Evolutionary conservation across 257 asterid species (phyloP).

Genomic region (Verbena officinalis): DNA sequence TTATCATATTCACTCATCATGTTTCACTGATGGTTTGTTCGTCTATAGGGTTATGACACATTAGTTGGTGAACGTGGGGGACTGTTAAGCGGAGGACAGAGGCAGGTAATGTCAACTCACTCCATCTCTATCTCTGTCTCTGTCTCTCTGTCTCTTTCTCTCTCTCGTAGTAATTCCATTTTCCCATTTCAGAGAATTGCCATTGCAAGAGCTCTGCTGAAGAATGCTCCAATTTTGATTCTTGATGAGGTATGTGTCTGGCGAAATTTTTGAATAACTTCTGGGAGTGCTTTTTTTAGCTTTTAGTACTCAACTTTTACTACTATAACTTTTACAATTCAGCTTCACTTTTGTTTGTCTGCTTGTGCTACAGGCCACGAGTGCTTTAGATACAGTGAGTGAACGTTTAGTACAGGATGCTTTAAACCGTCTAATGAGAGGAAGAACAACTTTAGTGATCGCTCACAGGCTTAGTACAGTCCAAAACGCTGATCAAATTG

Average conservation of each 20-base stretch:
- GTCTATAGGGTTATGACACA: constrained; percentile 83
- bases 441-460: constrained; percentile 90
- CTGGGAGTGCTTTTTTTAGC: too few species aligned
- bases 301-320: too few species aligned
- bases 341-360: constrained; percentile 14
- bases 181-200: constrained; percentile 77
- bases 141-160: background rate
- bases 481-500: constrained; percentile 84
- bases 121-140: constrained; percentile 19
- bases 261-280: background rate
- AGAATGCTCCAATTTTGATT: constrained; percentile 89
- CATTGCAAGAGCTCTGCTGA: constrained; percentile 97
- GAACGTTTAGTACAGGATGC: constrained; percentile 96
- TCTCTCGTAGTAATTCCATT: constrained; percentile 25
- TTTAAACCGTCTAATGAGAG: constrained; percentile 85
- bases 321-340: too few species aligned
- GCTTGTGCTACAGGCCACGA: constrained; percentile 70
- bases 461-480: constrained; percentile 98
- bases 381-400: constrained; percentile 90
- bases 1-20: constrained; percentile 5
- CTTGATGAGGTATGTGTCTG: constrained; percentile 80
- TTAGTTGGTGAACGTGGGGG: constrained; percentile 99
- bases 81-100: constrained; percentile 93
- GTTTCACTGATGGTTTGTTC: constrained; percentile 25
- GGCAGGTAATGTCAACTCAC: constrained; percentile 61